phyloP scores from a whole-genome alignment of 352 stramenopile genomes.

The Pythium periplocum region DNA sequence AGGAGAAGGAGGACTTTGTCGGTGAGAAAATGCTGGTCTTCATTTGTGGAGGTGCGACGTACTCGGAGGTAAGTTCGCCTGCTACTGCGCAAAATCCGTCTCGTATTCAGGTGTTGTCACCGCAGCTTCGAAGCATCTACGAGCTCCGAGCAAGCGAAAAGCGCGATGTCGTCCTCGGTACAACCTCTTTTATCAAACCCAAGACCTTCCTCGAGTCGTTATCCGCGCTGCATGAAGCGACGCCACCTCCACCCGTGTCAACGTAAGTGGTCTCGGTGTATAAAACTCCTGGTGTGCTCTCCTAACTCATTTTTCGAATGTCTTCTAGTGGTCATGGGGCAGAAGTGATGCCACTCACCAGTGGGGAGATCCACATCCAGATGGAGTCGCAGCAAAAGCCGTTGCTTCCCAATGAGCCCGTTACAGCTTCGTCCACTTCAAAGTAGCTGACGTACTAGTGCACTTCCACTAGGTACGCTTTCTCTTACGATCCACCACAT shows the following conservation, averaged over 20 bases:
- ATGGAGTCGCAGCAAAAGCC: slow-evolving; percentile 44
- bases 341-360: slow-evolving; percentile 51
- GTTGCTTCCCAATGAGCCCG: slow-evolving; percentile 6
- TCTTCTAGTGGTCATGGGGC: slow-evolving; percentile 30
- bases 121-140: slow-evolving; percentile 75
- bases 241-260: slow-evolving; percentile 16
- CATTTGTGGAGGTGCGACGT: slow-evolving; percentile 91
- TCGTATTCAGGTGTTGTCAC: neutral
- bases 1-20: slow-evolving; percentile 54
- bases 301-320: too few relatives aligned
- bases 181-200: slow-evolving; percentile 66
- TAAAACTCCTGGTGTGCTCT: too few relatives aligned
- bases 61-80: slow-evolving; percentile 79
- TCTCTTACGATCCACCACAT: neutral
- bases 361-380: slow-evolving; percentile 63
- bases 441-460: neutral
- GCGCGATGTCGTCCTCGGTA: slow-evolving; percentile 61
- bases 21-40: slow-evolving; percentile 95
- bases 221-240: slow-evolving; percentile 56
- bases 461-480: slow-evolving; percentile 2
- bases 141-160: slow-evolving; percentile 64
- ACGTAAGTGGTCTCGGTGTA: slow-evolving; percentile 4
- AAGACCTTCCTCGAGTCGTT: slow-evolving; percentile 53
- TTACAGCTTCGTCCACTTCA: neutral
- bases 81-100: neutral